Evolutionary conservation across 495 filamentous ascomycete genomes (phyloP), one percentile per base, ranked within the genome.

Genomic region (Echria macrotheca): DNA sequence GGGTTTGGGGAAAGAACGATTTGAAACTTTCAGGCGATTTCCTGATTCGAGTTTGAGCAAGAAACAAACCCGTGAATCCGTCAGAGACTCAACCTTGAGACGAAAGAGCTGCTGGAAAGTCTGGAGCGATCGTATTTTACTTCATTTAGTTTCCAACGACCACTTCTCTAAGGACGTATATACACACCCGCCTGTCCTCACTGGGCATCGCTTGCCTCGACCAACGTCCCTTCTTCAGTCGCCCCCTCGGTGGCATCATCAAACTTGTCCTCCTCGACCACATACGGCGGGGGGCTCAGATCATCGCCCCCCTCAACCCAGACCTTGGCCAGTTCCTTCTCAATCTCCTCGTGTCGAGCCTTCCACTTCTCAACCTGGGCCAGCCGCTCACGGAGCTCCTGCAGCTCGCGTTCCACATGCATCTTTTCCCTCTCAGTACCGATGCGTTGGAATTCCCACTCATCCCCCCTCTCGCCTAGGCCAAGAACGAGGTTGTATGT

Each of bases 401-500:
- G 75, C 33, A 99, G 66, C 66, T 99, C 94, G 57, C 82, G 83
- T 72, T 95, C 89, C 1, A 95, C 91, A 6, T 84, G 83, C 58
- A 88, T 82, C 68, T 91, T 93, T 73, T 99, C 94, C 56, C 83
- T 76, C 60, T 87, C 85, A 0, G 90, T 96, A 33, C 94, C 94
- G 52, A 99, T 96, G 36, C 89, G 75, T 59, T 96, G 87, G 58
- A 95, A 83, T 49, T 88, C 85, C 89, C 91, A 98, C 55, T 82
- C 80, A 51, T 73, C 69, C 22, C 76, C 78, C 47, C 73, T 68
- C 11, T 81, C 78, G 31, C 86, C 87, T 17, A 84, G 66, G 5
- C 89, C 87, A 18, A 99, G 79, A 21, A 81, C 84, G 1, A 99
- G 78, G 53, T 90, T 93, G 68, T 79, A 96, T 1, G 83, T 87